These are phyloP conservation scores for Eucalyptus tenuipes DNA, from an alignment of 345 rosid species.

Conservation along the genomic window DNA sequence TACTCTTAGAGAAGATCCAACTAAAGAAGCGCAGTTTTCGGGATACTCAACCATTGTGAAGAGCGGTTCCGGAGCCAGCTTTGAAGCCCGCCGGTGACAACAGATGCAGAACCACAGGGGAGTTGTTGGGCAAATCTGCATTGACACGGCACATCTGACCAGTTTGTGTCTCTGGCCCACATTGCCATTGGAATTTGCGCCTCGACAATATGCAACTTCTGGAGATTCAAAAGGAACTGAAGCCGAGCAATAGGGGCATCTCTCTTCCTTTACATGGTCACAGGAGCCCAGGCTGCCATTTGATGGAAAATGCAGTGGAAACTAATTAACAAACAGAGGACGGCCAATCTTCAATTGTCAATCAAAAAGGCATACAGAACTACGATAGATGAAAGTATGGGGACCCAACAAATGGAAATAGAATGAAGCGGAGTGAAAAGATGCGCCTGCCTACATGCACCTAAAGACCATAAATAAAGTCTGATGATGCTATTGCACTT, in stretches of 20 bases:
- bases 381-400: neutral
- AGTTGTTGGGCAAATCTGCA: slow-evolving; percentile 54
- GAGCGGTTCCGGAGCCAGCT: slow-evolving; percentile 40
- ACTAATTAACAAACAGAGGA: neutral
- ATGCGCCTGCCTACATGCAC: neutral
- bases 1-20: slow-evolving; percentile 2
- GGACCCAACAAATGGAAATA: neutral
- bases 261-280: slow-evolving; percentile 34
- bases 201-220: slow-evolving; percentile 49
- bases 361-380: neutral
- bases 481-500: neutral
- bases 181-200: slow-evolving; percentile 2
- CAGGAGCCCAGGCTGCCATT: slow-evolving; percentile 13
- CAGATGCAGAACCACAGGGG: slow-evolving; percentile 86
- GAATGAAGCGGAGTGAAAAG: neutral
- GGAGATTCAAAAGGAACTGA: slow-evolving; percentile 53
- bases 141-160: slow-evolving; percentile 59
- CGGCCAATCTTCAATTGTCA: neutral
- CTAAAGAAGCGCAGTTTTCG: slow-evolving; percentile 15
- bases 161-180: slow-evolving; percentile 37
- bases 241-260: slow-evolving; percentile 56
- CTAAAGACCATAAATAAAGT: neutral
- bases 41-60: slow-evolving; percentile 40
- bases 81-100: slow-evolving; percentile 43
- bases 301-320: neutral